A percentile compares a stretch with the other conserved stretches of the same genome.
Evolutionary conservation across 1,139 yeast genomes (phyloP).

Genomic region (Geotrichum cucujoidarum): DNA sequence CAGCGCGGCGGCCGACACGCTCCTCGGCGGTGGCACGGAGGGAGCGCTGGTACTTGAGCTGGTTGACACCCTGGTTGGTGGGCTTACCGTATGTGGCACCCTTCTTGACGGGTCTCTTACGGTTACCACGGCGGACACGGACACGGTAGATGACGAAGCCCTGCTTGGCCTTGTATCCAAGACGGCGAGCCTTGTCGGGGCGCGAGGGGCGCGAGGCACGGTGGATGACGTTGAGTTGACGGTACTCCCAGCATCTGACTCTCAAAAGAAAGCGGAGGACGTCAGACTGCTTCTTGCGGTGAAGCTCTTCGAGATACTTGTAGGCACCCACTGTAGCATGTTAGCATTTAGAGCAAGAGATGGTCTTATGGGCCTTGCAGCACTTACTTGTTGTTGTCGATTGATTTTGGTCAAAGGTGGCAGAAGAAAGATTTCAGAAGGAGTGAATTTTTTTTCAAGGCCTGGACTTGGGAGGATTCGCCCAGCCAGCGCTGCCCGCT

Average conservation of each 20-base stretch:
- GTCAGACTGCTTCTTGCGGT: conserved; percentile 99
- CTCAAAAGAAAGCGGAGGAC: conserved; percentile 97
- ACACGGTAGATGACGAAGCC: conserved; percentile 97
- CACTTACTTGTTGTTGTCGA: no score
- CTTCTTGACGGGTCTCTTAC: conserved; percentile 99
- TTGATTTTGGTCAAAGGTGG: no score
- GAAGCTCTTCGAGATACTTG: conserved; percentile 98
- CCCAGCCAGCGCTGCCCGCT: no score
- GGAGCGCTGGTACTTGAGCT: conserved; percentile 98
- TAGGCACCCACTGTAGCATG: conserved; percentile 99
- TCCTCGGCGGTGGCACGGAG: conserved; percentile 98
- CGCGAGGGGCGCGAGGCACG: conserved; percentile 98
- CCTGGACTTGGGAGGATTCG: no score
- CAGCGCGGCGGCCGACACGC: conserved; percentile 98
- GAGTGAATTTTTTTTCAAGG: no score
- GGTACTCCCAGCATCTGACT: conserved; percentile 99
- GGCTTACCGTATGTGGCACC: conserved; percentile 99
- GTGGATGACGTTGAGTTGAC: conserved; percentile 98
- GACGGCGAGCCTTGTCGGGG: conserved; percentile 99
- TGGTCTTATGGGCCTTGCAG: no score
- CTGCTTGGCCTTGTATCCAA: conserved; percentile 99
- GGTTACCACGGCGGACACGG: conserved; percentile 99
- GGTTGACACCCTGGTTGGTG: conserved; percentile 99
- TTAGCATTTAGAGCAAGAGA: no score
- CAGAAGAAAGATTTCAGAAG: no score